Conservation (phyloP, 805 yeast species). For the Saitoella complicata region DNA sequence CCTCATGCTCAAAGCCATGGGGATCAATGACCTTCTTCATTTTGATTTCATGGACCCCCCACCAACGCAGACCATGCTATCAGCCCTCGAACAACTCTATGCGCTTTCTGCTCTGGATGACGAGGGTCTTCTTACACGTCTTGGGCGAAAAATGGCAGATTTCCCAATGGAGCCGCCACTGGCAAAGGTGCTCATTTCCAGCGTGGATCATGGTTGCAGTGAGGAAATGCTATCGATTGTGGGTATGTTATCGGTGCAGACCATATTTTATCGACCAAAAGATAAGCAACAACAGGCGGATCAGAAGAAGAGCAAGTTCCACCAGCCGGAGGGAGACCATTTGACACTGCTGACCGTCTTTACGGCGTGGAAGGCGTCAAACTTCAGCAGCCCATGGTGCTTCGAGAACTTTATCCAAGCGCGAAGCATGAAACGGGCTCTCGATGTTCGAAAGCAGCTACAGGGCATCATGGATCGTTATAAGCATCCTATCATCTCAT, state of each 20-base stretch:
- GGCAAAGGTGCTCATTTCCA: constrained; percentile 54
- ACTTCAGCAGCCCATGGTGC: constrained; percentile 67
- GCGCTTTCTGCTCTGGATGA: constrained; percentile 75
- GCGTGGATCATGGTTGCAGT: constrained; percentile 45
- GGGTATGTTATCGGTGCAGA: constrained; percentile 69
- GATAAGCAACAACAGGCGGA: constrained; percentile 50
- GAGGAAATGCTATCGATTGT: constrained; percentile 57
- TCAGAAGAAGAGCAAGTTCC: constrained; percentile 40
- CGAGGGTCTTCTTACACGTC: constrained; percentile 56
- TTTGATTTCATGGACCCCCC: constrained; percentile 93
- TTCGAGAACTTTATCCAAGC: constrained; percentile 66
- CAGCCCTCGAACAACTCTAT: constrained; percentile 67
- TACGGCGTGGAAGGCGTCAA: constrained; percentile 56
- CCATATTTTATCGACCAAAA: constrained; percentile 54
- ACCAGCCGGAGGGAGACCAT: constrained; percentile 56
- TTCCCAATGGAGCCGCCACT: constrained; percentile 87
- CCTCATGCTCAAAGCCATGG: constrained; percentile 61
- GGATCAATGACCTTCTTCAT: constrained; percentile 61
- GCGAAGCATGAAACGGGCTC: constrained; percentile 49
- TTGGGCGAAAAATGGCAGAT: constrained; percentile 76
- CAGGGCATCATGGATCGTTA: constrained; percentile 28
- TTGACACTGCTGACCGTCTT: constrained; percentile 57
- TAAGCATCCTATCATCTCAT: constrained; percentile 18
- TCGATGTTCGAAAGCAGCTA: constrained; percentile 58
- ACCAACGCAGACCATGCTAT: constrained; percentile 48